Evolutionary conservation across 495 filamentous ascomycete species (phyloP), one percentile per base, ranked within the genome.

Genomic region (Penicillium coffeae): DNA sequence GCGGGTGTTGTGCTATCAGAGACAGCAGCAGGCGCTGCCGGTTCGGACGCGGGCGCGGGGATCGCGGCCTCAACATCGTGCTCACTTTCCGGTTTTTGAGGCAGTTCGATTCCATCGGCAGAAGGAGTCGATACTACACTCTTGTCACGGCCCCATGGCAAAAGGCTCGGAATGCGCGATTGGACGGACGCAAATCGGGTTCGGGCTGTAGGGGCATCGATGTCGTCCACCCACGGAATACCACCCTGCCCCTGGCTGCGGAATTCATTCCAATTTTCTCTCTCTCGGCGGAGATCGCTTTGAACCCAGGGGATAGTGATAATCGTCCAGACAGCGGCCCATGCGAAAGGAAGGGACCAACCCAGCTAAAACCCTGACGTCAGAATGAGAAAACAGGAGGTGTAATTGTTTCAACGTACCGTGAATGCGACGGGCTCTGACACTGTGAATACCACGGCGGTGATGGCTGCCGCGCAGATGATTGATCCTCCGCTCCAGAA

Each of bases 401-500:
- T 15, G 1, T 22, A 15, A 27, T 21, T 36, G 18, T n/a, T 18
- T 38, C 20, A 18, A 76, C 79, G 66, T 69, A 91, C 77, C 10
- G 84, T 85, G 64, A 88, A 94, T 1, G 85, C 87, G 27, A 87
- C 74, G 25, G 80, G 72, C 44, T 82, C 62, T 2, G 79, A 67
- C 7, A 76, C 74, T 0, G 86, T 81, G 19, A 85, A 87, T 3
- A 86, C 71, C 21, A 90, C 62, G 0, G 81, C 77, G 1, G 73
- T 82, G 6, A 82, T 80, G 21, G 75, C 71, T 0, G 78, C 81
- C 3, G 78, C 77, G 12, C 76, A 60, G 15, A 83, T 43, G 7
- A 84, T 62, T 3, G 78, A 73, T 0, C 77, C 78, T 18, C 82
- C 65, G 0, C 80, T 86, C 89, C 89, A 94, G 56, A 92, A 88